Conservation (phyloP, 306 rosid genomes). For the Dalbergia cochinchinensis region DNA sequence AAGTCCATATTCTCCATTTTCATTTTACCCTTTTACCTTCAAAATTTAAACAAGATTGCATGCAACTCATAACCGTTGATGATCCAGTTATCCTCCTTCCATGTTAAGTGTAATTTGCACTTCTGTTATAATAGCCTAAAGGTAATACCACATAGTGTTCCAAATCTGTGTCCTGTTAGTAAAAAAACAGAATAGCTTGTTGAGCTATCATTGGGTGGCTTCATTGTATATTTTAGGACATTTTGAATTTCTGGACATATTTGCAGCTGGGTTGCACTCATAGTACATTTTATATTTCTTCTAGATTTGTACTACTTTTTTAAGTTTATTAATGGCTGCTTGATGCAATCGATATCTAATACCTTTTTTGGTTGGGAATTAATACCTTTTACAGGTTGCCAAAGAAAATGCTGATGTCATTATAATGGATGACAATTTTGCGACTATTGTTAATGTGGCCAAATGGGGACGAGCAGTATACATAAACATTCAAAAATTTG, state of each 20-base stretch:
- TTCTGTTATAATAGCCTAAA: neutral
- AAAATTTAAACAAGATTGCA: neutral
- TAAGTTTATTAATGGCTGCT: constrained; percentile 9
- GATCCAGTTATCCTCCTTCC: neutral
- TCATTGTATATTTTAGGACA: constrained; percentile 1
- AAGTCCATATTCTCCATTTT: neutral
- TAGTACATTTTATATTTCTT: neutral
- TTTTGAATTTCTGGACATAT: neutral
- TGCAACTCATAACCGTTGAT: neutral
- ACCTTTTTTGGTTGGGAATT: constrained; percentile 30
- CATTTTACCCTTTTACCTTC: neutral
- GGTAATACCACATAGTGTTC: neutral
- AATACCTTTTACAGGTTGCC: constrained; percentile 74
- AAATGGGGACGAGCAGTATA: constrained; percentile 97
- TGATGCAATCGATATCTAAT: constrained; percentile 30
- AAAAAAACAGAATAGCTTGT: neutral
- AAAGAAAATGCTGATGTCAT: constrained; percentile 94
- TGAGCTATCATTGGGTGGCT: neutral
- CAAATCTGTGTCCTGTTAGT: neutral
- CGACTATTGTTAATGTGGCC: constrained; percentile 84
- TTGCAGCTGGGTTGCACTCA: neutral
- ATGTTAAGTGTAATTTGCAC: neutral
- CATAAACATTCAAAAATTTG: constrained; percentile 95
- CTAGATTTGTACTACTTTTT: neutral
- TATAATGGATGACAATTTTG: constrained; percentile 89